Conservation (phyloP, 257 asterid species). For the Lavandula angustifolia region DNA sequence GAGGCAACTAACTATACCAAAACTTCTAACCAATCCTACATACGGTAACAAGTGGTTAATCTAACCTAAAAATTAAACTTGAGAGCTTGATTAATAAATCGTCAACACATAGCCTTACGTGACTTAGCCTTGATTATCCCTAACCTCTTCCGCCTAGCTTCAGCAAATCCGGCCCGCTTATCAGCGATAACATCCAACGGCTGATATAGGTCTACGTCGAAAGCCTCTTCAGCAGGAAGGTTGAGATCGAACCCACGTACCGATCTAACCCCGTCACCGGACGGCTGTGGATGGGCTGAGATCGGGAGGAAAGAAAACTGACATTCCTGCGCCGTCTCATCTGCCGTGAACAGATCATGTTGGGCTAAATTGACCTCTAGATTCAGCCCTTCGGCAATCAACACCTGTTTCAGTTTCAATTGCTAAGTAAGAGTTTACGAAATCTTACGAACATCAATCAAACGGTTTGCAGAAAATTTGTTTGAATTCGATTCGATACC, state of each 20-base stretch:
- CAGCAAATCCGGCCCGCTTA: conserved; percentile 53
- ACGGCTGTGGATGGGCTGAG: conserved; percentile 26
- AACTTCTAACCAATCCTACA: too few relatives aligned
- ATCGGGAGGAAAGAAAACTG: conserved; percentile 31
- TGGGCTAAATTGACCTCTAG: background rate
- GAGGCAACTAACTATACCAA: too few relatives aligned
- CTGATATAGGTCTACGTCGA: too few relatives aligned
- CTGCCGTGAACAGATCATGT: conserved; percentile 21
- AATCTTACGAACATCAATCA: background rate
- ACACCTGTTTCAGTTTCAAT: conserved; percentile 15
- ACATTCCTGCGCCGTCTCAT: conserved; percentile 34
- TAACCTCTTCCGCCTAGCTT: conserved; percentile 58
- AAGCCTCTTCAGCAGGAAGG: conserved; percentile 33
- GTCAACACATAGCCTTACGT: conserved; percentile 22
- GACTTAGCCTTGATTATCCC: conserved; percentile 39
- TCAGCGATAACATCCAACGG: conserved; percentile 19
- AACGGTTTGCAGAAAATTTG: too few relatives aligned
- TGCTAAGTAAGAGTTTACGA: background rate
- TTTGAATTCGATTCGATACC: conserved; percentile 33
- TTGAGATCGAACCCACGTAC: conserved; percentile 42
- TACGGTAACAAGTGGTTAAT: too few relatives aligned
- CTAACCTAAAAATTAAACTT: too few relatives aligned
- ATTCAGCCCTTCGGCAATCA: background rate
- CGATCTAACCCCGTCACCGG: conserved; percentile 33
- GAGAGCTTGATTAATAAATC: background rate